Conservation (phyloP, 2,329 filamentous ascomycete species). For the Colletotrichum sublineola region DNA sequence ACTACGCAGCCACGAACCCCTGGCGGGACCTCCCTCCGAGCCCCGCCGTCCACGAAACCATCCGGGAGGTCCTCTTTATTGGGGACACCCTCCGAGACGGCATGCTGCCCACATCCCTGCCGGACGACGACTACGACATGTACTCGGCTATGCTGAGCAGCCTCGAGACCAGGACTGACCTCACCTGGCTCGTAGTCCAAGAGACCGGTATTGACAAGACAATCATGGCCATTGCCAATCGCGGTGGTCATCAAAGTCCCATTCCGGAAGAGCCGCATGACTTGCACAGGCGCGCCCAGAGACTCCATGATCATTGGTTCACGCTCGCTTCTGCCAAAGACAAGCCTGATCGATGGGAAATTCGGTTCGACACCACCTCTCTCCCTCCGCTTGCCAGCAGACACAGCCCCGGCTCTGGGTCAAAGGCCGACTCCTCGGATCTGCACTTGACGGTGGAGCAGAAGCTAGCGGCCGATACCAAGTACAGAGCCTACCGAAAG, state of each 20-base stretch:
- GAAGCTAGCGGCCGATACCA: constrained; percentile 22
- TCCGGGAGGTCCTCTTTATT: constrained; percentile 34
- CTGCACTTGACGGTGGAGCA: constrained; percentile 28
- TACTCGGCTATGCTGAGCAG: constrained; percentile 35
- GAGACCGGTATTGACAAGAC: constrained; percentile 35
- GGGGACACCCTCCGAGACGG: constrained; percentile 36
- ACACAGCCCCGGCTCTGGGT: not conserved
- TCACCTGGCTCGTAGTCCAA: constrained; percentile 37
- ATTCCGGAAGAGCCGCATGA: constrained; percentile 37
- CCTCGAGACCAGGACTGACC: constrained; percentile 32
- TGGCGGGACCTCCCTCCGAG: constrained; percentile 38
- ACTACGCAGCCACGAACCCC: constrained; percentile 34
- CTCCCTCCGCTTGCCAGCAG: constrained; percentile 14
- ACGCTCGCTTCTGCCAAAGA: constrained; percentile 14
- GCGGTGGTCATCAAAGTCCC: constrained; percentile 28
- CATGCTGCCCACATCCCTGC: constrained; percentile 32
- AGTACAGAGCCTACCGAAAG: constrained; percentile 38
- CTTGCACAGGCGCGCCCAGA: constrained; percentile 27
- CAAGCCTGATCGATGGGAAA: constrained; percentile 35
- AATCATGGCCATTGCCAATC: constrained; percentile 33
- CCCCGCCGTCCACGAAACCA: constrained; percentile 25
- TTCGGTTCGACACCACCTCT: constrained; percentile 22
- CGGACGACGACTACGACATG: constrained; percentile 30
- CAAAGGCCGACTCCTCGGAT: not conserved
- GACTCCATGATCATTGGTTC: constrained; percentile 28